Conservation (phyloP, 1,284 basidiomycete species). For the Ustilago cynodontis region DNA sequence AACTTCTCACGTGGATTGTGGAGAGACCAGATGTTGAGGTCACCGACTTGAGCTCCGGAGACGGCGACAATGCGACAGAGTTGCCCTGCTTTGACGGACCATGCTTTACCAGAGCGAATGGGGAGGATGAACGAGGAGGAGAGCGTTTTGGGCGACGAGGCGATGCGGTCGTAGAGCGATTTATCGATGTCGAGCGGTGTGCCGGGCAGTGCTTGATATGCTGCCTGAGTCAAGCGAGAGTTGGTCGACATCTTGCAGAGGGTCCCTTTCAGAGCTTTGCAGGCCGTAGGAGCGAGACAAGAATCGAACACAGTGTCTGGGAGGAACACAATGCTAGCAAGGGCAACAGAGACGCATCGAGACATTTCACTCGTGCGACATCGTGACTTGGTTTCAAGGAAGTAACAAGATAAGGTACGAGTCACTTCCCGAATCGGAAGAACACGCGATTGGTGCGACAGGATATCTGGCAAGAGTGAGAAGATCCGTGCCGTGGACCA, state of each 20-base stretch:
- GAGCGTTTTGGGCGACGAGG: conserved; percentile 1
- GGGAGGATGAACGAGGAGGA: conserved; percentile 10
- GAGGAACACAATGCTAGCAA: too few species aligned
- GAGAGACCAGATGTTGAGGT: conserved; percentile 33
- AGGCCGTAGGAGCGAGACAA: too few species aligned
- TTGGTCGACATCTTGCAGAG: conserved; percentile 4
- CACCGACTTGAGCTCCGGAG: conserved; percentile 22
- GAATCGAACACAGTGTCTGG: not conserved
- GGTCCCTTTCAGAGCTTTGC: not conserved
- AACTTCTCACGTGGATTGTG: conserved; percentile 35
- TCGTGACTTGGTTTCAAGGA: not conserved
- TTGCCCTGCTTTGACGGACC: conserved; percentile 24
- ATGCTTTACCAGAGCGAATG: conserved; percentile 28
- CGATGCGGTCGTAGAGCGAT: conserved; percentile 20
- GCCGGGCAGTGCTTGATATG: conserved; percentile 23
- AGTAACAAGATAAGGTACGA: conserved; percentile 15
- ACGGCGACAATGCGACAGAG: conserved; percentile 21
- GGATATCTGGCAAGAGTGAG: too few species aligned
- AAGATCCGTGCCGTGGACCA: not conserved
- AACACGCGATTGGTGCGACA: not conserved
- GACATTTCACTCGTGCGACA: conserved; percentile 16
- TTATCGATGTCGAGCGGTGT: conserved; percentile 18
- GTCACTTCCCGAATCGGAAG: not conserved
- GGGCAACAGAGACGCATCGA: too few species aligned
- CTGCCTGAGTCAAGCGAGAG: conserved; percentile 20